Base-by-base conservation (phyloP, 495 filamentous ascomycete species). In the Aspergillus campestris region DNA sequence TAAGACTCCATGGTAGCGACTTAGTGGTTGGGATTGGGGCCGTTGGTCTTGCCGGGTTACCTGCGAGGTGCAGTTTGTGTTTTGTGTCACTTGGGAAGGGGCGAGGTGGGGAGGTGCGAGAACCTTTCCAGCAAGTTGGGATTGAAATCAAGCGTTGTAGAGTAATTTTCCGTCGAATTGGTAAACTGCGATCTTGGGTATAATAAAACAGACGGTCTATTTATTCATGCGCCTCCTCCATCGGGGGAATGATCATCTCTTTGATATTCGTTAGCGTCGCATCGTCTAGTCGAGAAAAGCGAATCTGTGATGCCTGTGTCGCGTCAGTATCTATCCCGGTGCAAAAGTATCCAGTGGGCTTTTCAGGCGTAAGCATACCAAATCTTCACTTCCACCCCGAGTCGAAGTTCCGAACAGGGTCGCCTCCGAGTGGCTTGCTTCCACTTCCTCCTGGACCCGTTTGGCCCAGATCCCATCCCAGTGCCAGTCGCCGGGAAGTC, bases 381-480 rank as follows among this genome's bases (percentile, higher is more conserved):
- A 66, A 49, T 91, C 85, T 59, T 90, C 81, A 1, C 73, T 64
- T 3, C 74, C 66, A n/a, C 71, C 72, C 34, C 70, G 62, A 44
- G 65, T 65, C 31, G 71, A 63, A 47, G 70, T 72, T 18, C 86
- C 87, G 69, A 78, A 95, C 38, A 95, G 59, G 11, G 83, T 83
- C 5, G 79, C 65, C 49, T 95, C 89, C 3, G 86, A 83, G 42
- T 83, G 64, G 58, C 86, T 90, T n/a, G 71, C 74, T 38, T 83
- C 74, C 18, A 94, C 76, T 28, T 85, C 84, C 59, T 79, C 81
- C 58, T 79, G 82, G 1, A 90, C 88, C 31, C 89, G 74, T 44
- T 86, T 79, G 50, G 87, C 84, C 89, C 89, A 95, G 7, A 95
- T 89, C 1, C 89, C 89, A 61, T 94, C 88, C 89, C 89, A 95